Percentiles rank a stretch among this genome's conserved stretches.
Conservation (phyloP, 2,329 filamentous ascomycete species). For the Myriosclerotinia duriaeana region DNA sequence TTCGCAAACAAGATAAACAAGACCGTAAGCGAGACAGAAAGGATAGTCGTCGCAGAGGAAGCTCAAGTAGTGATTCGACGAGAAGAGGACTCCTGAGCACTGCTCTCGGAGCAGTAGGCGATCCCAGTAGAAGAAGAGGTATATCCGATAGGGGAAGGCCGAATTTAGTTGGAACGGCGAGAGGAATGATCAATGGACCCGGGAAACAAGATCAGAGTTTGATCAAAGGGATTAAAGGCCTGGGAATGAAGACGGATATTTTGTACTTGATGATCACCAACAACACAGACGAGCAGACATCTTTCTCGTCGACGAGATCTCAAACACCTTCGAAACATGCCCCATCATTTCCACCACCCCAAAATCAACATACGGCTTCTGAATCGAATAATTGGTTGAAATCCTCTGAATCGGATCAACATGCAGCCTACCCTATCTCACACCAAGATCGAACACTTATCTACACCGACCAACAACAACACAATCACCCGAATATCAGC, state of each 20-base stretch:
- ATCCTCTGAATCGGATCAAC: neutral
- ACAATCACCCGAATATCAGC: neutral
- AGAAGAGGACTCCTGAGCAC: neutral
- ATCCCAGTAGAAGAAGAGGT: neutral
- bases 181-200: constrained; percentile 17
- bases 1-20: neutral
- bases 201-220: constrained; percentile 19
- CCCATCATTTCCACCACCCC: neutral
- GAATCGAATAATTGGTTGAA: no score
- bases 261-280: constrained; percentile 23
- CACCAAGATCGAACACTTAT: neutral
- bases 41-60: constrained; percentile 2
- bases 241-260: constrained; percentile 21
- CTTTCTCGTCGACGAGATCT: neutral
- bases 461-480: neutral
- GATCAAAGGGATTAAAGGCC: constrained; percentile 4
- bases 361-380: neutral
- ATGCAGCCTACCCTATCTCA: neutral
- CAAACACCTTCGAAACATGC: neutral
- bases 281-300: neutral
- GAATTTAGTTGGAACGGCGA: neutral
- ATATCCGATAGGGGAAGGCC: neutral
- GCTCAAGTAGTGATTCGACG: constrained; percentile 3
- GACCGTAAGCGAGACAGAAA: neutral
- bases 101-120: neutral